A percentile compares a stretch with the other conserved stretches of the same genome.
Conservation (phyloP, 2,329 filamentous ascomycete species). For the Thielaviopsis punctulata region DNA sequence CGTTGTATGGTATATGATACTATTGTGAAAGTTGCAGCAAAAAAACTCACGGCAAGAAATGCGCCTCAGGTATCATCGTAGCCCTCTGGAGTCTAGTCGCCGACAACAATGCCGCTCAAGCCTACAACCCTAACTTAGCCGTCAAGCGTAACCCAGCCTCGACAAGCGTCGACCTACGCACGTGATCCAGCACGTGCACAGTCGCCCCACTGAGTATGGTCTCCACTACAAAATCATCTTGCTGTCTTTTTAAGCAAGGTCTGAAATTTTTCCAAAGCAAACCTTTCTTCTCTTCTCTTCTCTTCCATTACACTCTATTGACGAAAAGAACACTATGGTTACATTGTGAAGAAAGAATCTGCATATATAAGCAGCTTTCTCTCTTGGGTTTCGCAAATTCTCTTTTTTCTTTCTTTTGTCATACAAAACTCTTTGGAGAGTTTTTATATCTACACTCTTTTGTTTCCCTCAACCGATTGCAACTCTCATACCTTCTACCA, state of each 20-base stretch:
- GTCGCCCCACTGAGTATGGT: not conserved
- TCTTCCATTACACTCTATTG: not conserved
- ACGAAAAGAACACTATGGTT: slow-evolving; percentile 4
- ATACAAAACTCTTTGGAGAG: slow-evolving; percentile 2
- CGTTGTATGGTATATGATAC: not conserved
- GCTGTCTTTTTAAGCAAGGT: not conserved
- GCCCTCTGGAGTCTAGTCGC: not conserved
- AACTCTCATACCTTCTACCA: not conserved
- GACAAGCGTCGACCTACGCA: no score
- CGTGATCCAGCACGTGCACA: not conserved
- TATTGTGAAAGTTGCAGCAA: not conserved
- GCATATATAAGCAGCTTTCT: slow-evolving; percentile 14
- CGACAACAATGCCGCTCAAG: not conserved
- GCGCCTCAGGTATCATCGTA: not conserved
- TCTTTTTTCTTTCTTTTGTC: not conserved
- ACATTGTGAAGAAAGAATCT: not conserved
- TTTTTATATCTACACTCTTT: slow-evolving; percentile 11
- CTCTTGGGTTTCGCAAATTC: slow-evolving; percentile 7
- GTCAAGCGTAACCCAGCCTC: no score
- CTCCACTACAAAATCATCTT: no score
- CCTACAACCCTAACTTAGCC: no score
- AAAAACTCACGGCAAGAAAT: not conserved
- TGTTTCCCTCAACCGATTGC: slow-evolving; percentile 10
- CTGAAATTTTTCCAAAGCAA: not conserved
- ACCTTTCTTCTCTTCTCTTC: not conserved